A percentile compares a stretch with the other conserved stretches of the same genome.
Evolutionary conservation across 1,139 yeast species (phyloP).

Genomic region (Magnusiomyces ingens): DNA sequence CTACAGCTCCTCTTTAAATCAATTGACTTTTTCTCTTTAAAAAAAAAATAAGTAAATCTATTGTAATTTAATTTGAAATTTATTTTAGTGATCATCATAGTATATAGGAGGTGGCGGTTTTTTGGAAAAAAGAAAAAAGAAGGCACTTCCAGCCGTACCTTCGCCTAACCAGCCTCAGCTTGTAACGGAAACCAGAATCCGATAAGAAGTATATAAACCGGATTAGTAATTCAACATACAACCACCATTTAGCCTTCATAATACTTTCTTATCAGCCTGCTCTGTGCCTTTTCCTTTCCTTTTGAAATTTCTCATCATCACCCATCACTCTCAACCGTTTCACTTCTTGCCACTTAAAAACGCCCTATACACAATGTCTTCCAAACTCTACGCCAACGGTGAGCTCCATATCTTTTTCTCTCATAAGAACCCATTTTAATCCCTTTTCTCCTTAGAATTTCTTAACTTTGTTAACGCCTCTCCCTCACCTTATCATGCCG

Average conservation of each 20-base stretch:
- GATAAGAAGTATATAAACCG: neutral
- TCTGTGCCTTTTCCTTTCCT: neutral
- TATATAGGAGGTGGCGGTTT: neutral
- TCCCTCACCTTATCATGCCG: constrained; percentile 96
- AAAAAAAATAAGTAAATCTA: neutral
- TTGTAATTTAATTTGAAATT: neutral
- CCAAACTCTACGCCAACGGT: constrained; percentile 17
- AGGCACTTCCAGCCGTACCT: neutral
- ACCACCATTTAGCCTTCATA: neutral
- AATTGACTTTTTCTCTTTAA: neutral
- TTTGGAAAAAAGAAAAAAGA: neutral
- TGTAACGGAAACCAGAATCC: neutral
- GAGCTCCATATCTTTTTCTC: neutral
- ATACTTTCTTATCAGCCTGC: neutral
- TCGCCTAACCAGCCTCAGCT: neutral
- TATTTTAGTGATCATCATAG: neutral
- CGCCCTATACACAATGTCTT: constrained; percentile 7
- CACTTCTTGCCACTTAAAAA: neutral
- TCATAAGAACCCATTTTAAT: neutral
- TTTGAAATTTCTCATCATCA: too few species aligned
- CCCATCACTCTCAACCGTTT: neutral
- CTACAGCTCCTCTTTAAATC: constrained; percentile 3
- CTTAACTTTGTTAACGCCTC: constrained; percentile 73
- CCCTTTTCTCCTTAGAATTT: constrained; percentile 39
- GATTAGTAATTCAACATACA: neutral